Base-by-base conservation (phyloP, 2,329 filamentous ascomycete genomes). In the Dactylellina parvicollis region DNA sequence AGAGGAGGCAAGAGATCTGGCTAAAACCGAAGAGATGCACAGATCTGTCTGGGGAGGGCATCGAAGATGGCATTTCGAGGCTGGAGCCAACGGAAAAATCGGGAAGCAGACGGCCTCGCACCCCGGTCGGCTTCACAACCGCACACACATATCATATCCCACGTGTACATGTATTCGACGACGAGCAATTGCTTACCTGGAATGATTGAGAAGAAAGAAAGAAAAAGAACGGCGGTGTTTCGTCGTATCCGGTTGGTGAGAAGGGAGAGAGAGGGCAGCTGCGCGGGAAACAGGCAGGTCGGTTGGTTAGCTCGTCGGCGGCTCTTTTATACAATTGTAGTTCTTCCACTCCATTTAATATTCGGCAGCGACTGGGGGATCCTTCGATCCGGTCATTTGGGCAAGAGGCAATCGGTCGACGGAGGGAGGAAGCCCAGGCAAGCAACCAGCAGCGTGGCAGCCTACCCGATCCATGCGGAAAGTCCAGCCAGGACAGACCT, bases 21-120 rank as follows among this genome's bases (percentile, higher is more conserved):
- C n/a, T n/a, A n/a, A n/a, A n/a, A n/a, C n/a, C n/a, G 54, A n/a
- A 24, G 22, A 55, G 22, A 22, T 22, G 22, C 14, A n/a, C 34
- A 36, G 22, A 56, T 56, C 34, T 56, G 52, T 34, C 52, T 56
- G 42, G 42, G 42, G 8, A 12, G 20, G 42, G 20, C 7, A 22
- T 4, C 24, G 16, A 38, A 44, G 40, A 44, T 14, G 16, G 12
- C 12, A 7, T 4, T 14, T 38, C 12, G 12, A 5, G 16, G 30
- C 30, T 69, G 47, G 64, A 52, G 57, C 49, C 66, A 62, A 56
- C 66, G 66, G 66, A 64, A 71, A 71, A 70, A 70, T 61, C 65
- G 65, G 65, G 65, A 70, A 70, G 65, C 42, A 56, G 62, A 47
- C 40, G 49, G 12, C n/a, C 8, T 28, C n/a, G 42, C 28, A 46